Evolutionary conservation across 495 filamentous ascomycete genomes (phyloP).

Genomic region (Tuber indicum): DNA sequence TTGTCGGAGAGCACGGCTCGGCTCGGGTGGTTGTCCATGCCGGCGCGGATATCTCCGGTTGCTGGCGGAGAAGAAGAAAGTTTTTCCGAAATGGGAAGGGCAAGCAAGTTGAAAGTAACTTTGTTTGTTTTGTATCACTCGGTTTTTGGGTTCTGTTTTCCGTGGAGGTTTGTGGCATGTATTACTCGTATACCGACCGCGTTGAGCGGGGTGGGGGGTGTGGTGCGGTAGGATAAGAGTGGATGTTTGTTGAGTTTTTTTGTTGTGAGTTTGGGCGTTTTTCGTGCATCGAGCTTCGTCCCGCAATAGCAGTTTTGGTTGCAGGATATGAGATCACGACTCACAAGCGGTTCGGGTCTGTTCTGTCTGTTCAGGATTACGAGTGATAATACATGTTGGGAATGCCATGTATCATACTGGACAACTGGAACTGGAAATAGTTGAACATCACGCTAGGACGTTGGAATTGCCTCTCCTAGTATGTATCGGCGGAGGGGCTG

Average conservation of each 20-base stretch:
- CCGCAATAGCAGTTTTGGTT: no score
- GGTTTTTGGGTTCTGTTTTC: background rate
- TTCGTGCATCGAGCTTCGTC: no score
- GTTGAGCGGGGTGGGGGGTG: no score
- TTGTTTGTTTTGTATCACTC: background rate
- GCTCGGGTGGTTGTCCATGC: background rate
- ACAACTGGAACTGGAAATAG: background rate
- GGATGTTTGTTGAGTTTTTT: no score
- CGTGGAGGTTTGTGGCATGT: no score
- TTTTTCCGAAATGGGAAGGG: background rate
- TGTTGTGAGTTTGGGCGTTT: no score
- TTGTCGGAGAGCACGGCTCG: no score
- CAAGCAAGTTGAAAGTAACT: background rate
- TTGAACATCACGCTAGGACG: background rate
- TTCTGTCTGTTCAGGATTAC: background rate
- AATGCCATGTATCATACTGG: background rate
- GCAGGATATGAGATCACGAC: background rate
- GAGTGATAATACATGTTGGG: background rate
- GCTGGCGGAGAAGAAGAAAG: background rate
- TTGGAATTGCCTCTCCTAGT: background rate
- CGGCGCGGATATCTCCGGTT: background rate
- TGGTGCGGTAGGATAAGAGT: no score
- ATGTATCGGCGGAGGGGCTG: no score
- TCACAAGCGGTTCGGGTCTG: fast-evolving
- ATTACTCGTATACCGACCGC: no score